These are phyloP conservation scores for Bretschneidera sinensis DNA, from an alignment of 345 rosid species.

Conservation along the genomic window DNA sequence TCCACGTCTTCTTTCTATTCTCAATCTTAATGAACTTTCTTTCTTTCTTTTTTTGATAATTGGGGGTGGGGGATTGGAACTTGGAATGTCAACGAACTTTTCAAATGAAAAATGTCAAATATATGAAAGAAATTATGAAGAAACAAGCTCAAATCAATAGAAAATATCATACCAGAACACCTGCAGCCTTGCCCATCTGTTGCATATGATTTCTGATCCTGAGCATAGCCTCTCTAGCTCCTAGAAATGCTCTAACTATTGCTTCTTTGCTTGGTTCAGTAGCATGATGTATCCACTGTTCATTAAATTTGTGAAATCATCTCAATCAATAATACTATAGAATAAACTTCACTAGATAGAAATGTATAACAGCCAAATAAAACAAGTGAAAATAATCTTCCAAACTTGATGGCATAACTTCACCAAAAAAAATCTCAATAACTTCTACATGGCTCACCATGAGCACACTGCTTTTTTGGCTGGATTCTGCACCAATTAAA, in stretches of 20 bases:
- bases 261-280: constrained; percentile 51
- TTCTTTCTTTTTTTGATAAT: too few species aligned
- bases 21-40: neutral
- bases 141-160: neutral
- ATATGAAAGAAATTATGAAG: neutral
- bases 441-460: neutral
- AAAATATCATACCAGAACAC: constrained; percentile 57
- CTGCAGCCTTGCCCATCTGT: constrained; percentile 84
- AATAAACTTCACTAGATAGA: neutral
- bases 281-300: constrained; percentile 76
- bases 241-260: constrained; percentile 53
- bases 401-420: neutral
- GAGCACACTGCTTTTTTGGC: neutral
- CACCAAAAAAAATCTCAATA: neutral
- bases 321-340: neutral
- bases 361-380: neutral
- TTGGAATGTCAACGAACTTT: too few species aligned
- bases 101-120: neutral
- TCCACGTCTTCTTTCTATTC: too few species aligned
- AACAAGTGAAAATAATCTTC: neutral
- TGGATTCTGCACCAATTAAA: neutral
- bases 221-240: constrained; percentile 74
- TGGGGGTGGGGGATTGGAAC: too few species aligned
- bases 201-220: constrained; percentile 70
- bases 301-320: constrained; percentile 20